Evolutionary conservation across 768 basidiomycete species (phyloP).

Genomic region (Infundibulicybe gibba): DNA sequence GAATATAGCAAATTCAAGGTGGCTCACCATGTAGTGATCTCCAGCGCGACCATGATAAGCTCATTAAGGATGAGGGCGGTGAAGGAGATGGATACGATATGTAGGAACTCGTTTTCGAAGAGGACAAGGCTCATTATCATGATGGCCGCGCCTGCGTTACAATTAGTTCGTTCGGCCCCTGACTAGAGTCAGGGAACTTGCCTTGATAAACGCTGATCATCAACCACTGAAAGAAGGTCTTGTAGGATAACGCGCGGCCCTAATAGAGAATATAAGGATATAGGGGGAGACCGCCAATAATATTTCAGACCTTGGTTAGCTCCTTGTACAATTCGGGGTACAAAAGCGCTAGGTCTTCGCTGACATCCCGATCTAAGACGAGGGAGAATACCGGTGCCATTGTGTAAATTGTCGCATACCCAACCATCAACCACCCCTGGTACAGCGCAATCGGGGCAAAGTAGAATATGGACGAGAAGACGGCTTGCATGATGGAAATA

Average conservation of each 20-base stretch:
- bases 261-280: too few relatives aligned
- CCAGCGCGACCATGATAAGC: conserved; percentile 97
- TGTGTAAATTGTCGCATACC: conserved; percentile 94
- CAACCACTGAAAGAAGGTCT: conserved; percentile 98
- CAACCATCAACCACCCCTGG: conserved; percentile 97
- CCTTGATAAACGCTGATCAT: conserved; percentile 99
- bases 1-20: not conserved
- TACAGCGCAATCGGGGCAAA: conserved; percentile 97
- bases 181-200: conserved; percentile 19
- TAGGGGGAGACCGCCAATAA: too few relatives aligned
- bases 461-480: conserved; percentile 90
- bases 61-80: conserved; percentile 95
- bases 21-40: conserved; percentile 91
- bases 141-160: conserved; percentile 78
- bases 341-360: conserved; percentile 88
- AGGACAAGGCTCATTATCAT: conserved; percentile 97
- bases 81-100: conserved; percentile 98
- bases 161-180: not conserved
- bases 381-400: conserved; percentile 99
- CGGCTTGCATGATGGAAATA: conserved; percentile 97
- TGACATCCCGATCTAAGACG: conserved; percentile 93
- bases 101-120: conserved; percentile 96
- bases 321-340: conserved; percentile 99
- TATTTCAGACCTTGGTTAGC: conserved; percentile 87
- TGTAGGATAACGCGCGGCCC: conserved; percentile 93